Conservation (phyloP, 2,329 filamentous ascomycete species). For the Fusarium redolens region DNA sequence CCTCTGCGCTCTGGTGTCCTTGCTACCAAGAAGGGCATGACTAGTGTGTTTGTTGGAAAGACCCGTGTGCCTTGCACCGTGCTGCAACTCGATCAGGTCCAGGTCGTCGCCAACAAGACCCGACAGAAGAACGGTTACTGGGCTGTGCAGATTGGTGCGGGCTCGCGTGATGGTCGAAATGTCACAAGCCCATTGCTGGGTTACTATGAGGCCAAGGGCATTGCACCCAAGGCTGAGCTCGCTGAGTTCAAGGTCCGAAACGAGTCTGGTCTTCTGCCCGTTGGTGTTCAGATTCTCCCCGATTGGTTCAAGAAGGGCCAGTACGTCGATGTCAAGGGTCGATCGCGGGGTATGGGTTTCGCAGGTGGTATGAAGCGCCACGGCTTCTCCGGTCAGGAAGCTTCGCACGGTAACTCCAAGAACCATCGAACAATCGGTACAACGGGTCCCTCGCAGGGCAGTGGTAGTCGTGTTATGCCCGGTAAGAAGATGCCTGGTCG, state of each 20-base stretch:
- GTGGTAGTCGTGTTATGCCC: slow-evolving; percentile 90
- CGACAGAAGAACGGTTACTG: slow-evolving; percentile 86
- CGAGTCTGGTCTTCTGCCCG: slow-evolving; percentile 75
- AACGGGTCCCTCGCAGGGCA: slow-evolving; percentile 87
- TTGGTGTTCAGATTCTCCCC: slow-evolving; percentile 82
- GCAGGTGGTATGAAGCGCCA: slow-evolving; percentile 98
- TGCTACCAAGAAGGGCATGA: slow-evolving; percentile 95
- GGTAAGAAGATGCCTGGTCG: slow-evolving; percentile 98
- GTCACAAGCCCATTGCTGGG: slow-evolving; percentile 86
- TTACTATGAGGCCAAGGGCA: slow-evolving; percentile 84
- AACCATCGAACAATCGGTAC: slow-evolving; percentile 94
- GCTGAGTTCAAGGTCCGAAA: slow-evolving; percentile 88
- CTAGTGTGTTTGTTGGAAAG: slow-evolving; percentile 84
- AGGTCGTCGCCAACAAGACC: slow-evolving; percentile 90
- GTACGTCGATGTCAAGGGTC: slow-evolving; percentile 85
- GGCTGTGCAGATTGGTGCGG: slow-evolving; percentile 89
- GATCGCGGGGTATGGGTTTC: slow-evolving; percentile 90
- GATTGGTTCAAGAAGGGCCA: slow-evolving; percentile 93
- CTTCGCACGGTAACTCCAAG: slow-evolving; percentile 94
- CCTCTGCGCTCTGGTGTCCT: slow-evolving; percentile 82
- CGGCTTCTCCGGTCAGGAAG: slow-evolving; percentile 88
- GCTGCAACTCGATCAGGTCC: slow-evolving; percentile 90
- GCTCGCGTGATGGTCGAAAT: slow-evolving; percentile 78
- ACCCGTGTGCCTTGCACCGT: slow-evolving; percentile 88
- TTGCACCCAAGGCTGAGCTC: slow-evolving; percentile 86